Evolutionary conservation across 2,329 filamentous ascomycete species (phyloP).

Genomic region (Diaporthe eres): DNA sequence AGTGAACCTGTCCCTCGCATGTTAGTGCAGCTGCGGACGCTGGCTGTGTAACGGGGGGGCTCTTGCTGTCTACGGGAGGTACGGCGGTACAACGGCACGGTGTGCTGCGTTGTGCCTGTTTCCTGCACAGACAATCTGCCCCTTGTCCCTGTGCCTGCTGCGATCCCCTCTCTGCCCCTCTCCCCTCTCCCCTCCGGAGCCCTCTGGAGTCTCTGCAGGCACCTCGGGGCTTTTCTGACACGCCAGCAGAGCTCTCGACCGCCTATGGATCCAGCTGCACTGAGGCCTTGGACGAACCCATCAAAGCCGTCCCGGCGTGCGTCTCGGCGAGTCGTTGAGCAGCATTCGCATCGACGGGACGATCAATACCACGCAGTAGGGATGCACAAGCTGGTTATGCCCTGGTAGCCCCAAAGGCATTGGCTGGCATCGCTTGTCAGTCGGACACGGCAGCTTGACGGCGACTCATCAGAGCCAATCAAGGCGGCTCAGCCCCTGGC

Average conservation of each 20-base stretch:
- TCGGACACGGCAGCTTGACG: conserved; percentile 20
- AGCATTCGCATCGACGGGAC: conserved; percentile 24
- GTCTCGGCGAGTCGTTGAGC: conserved; percentile 19
- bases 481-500: conserved; percentile 1
- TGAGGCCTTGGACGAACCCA: conserved; percentile 2
- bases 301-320: conserved; percentile 2
- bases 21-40: conserved; percentile 21
- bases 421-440: conserved; percentile 31
- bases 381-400: conserved; percentile 4
- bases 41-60: conserved; percentile 24
- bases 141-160: conserved; percentile 15
- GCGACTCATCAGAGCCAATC: conserved; percentile 27
- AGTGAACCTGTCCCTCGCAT: conserved; percentile 16
- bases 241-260: conserved; percentile 4
- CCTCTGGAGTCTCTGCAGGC: neutral
- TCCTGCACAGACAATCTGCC: conserved; percentile 11
- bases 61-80: neutral
- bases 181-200: neutral
- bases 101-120: conserved; percentile 23
- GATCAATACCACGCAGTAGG: conserved; percentile 30
- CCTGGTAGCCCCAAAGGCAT: neutral
- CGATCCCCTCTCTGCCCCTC: neutral
- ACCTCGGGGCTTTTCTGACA: conserved; percentile 7
- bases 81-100: neutral
- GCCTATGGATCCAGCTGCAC: conserved; percentile 25